Conservation (phyloP, 2,329 filamentous ascomycete genomes). For the Colletotrichum aenigma region DNA sequence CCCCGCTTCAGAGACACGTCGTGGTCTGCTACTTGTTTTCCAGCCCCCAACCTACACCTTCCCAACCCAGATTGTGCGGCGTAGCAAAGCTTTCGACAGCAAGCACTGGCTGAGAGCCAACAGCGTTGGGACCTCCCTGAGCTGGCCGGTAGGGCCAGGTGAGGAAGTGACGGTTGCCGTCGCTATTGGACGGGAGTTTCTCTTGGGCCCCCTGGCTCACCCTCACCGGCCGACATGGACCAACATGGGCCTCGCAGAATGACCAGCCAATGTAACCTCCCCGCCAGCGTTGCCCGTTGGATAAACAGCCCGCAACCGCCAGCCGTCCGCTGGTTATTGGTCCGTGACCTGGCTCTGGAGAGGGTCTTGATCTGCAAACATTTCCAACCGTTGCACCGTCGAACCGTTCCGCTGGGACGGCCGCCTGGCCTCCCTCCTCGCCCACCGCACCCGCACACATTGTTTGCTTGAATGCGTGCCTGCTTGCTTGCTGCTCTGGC, state of each 20-base stretch:
- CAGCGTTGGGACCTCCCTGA: neutral
- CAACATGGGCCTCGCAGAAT: slow-evolving; percentile 8
- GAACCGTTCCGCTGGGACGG: slow-evolving; percentile 20
- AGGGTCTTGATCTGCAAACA: slow-evolving; percentile 18
- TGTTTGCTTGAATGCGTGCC: neutral
- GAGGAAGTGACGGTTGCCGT: neutral
- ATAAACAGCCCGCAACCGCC: slow-evolving; percentile 7
- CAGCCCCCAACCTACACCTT: neutral
- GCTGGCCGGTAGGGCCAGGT: slow-evolving; percentile 12
- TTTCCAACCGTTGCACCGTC: slow-evolving; percentile 15
- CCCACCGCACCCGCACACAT: neutral
- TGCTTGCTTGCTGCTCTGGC: neutral
- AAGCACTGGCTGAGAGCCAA: slow-evolving; percentile 4
- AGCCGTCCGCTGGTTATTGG: slow-evolving; percentile 1
- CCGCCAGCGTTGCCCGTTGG: slow-evolving; percentile 4
- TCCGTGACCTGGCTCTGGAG: neutral
- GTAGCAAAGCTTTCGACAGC: slow-evolving; percentile 1
- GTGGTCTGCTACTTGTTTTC: neutral
- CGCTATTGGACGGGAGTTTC: neutral
- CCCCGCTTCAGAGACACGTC: slow-evolving; percentile 7
- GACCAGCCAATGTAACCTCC: slow-evolving; percentile 9
- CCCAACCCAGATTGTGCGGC: neutral
- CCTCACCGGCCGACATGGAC: slow-evolving; percentile 2
- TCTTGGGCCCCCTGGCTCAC: neutral
- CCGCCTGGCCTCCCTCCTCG: neutral